Evolutionary conservation across 441 rosid species (phyloP), one percentile per base, ranked within the genome.

Genomic region (Biscutella laevigata): DNA sequence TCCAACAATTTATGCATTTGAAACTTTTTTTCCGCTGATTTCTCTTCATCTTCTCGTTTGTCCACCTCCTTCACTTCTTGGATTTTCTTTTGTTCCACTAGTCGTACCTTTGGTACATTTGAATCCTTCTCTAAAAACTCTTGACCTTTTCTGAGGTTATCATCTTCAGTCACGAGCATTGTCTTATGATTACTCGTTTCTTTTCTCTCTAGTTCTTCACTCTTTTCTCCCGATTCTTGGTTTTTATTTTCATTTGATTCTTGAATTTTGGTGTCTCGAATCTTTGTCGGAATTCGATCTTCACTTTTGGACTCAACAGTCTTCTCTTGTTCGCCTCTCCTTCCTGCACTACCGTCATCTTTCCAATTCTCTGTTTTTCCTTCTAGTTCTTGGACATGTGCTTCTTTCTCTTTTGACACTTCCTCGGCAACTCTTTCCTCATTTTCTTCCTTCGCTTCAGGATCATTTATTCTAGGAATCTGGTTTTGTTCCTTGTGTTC

Each of bases 41-140:
- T 60, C 39, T 41, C 53, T 20, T 56, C 63, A 16, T 41, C 51
- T 47, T 35, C 67, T 55, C 14, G 42, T 38, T 29, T 43, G 1
- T 27, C 27, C 9, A 4, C 19, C 12, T 12, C 15, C 37, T 12
- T 44, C 2, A 14, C n/a, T 35, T 62, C 27, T 44, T 37, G 67
- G 11, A 27, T 1, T 5, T 7, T 36, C 7, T 27, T 61, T 53
- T 44, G 40, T 26, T 38, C 32, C 40, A 53, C 34, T 62, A 21
- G 28, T 12, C 5, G 17, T 30, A 35, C 47, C 36, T 54, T 54
- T 38, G 57, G 30, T 12, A 15, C n/a, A 39, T 7, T 24, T 24
- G 49, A 5, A 7, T 24, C 49, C 4, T 30, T 62, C 38, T 47
- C 43, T 21, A 37, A 8, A 22, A 16, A 0, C 2, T 54, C 56